These are phyloP conservation scores for Kuraishia capsulata DNA, from an alignment of 805 yeast genomes.

Conservation along the genomic window DNA sequence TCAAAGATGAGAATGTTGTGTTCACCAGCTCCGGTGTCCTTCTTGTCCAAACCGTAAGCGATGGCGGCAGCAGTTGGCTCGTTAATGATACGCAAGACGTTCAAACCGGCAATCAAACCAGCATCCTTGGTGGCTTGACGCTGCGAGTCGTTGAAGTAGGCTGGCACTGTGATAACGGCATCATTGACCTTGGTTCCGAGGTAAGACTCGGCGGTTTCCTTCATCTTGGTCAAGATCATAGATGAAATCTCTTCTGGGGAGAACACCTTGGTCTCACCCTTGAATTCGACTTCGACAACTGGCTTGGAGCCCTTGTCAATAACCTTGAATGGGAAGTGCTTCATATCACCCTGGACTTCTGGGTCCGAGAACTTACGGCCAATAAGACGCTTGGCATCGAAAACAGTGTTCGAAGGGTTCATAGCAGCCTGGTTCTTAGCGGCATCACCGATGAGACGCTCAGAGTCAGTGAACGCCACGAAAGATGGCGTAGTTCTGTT, in stretches of 20 bases:
- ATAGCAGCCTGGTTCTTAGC: constrained; percentile 96
- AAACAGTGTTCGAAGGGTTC: constrained; percentile 84
- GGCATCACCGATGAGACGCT: constrained; percentile 91
- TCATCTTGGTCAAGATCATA: constrained; percentile 86
- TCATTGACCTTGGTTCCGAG: constrained; percentile 78
- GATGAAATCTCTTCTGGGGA: constrained; percentile 94
- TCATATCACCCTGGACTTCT: constrained; percentile 75
- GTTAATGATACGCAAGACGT: constrained; percentile 89
- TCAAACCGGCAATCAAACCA: constrained; percentile 92
- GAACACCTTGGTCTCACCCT: constrained; percentile 79
- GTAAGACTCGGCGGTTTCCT: constrained; percentile 81
- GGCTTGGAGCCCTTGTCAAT: constrained; percentile 72
- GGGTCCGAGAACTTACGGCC: constrained; percentile 82
- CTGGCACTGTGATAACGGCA: constrained; percentile 95
- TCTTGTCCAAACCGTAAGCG: constrained; percentile 88
- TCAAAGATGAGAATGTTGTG: constrained; percentile 88
- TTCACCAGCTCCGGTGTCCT: constrained; percentile 53
- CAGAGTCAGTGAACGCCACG: constrained; percentile 89
- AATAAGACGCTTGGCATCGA: constrained; percentile 86
- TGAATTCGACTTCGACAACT: constrained; percentile 71
- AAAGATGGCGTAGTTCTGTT: constrained; percentile 96
- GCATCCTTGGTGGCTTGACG: constrained; percentile 98
- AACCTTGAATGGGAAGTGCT: constrained; percentile 81
- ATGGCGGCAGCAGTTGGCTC: constrained; percentile 98
- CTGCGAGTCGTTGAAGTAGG: constrained; percentile 95